Percentiles rank a stretch among this genome's conserved stretches.
Evolutionary conservation across 257 asterid genomes (phyloP).

Genomic region (Primulina eburnea): DNA sequence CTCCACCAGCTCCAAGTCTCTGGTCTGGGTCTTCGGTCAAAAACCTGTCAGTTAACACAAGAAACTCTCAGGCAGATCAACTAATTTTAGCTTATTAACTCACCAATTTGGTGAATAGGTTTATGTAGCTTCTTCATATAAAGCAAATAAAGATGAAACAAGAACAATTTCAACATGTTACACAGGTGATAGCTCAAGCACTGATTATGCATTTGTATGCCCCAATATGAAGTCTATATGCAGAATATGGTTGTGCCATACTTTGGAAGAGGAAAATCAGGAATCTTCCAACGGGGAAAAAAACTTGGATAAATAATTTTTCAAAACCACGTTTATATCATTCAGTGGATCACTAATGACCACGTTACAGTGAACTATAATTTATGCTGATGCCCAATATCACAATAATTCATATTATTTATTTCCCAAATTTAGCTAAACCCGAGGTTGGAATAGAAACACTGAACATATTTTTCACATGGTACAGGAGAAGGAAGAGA

Average conservation of each 20-base stretch:
- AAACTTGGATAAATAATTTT: no score
- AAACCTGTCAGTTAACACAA: slow-evolving; percentile 45
- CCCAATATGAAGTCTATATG: background rate
- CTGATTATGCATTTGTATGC: background rate
- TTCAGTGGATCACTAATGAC: background rate
- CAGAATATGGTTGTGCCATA: background rate
- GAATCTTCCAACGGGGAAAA: background rate
- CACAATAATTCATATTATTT: background rate
- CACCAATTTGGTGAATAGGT: background rate
- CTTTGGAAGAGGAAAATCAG: background rate
- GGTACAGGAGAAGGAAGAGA: background rate
- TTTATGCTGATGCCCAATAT: background rate
- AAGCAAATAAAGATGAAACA: background rate
- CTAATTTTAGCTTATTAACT: background rate
- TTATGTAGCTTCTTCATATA: background rate
- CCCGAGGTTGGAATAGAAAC: background rate
- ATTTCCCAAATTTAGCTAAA: background rate
- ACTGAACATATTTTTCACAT: background rate
- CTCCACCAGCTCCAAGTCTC: slow-evolving; percentile 96
- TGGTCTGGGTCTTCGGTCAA: slow-evolving; percentile 93
- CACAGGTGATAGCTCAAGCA: background rate
- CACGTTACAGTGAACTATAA: background rate
- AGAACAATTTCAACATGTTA: slow-evolving; percentile 12
- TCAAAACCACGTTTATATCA: slow-evolving; percentile 2
- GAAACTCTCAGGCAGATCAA: slow-evolving; percentile 5